These are phyloP conservation scores for Clonostachys rosea DNA, from an alignment of 2,329 filamentous ascomycete genomes.

Conservation along the genomic window DNA sequence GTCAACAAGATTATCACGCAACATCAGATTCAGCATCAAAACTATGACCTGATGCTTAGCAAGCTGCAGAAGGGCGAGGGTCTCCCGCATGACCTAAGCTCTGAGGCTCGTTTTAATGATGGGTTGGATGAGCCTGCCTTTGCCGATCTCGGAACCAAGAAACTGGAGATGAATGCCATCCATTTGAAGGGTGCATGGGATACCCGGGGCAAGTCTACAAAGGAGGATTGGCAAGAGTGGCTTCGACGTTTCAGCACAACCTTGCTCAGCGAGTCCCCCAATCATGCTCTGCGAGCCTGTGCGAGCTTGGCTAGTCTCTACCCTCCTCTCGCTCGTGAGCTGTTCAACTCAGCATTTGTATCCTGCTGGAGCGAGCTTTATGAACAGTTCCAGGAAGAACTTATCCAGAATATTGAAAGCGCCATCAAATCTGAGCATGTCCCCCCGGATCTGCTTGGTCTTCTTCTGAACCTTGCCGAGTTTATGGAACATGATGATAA, in stretches of 20 bases:
- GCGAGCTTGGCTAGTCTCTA: constrained; percentile 89
- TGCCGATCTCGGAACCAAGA: constrained; percentile 84
- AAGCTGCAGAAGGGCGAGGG: constrained; percentile 94
- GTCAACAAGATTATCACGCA: constrained; percentile 81
- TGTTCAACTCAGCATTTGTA: constrained; percentile 98
- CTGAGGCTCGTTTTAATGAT: constrained; percentile 74
- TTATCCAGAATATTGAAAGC: constrained; percentile 92
- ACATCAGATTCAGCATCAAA: constrained; percentile 80
- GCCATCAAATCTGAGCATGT: constrained; percentile 95
- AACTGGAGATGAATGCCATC: constrained; percentile 94
- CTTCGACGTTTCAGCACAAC: constrained; percentile 95
- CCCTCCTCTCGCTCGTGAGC: constrained; percentile 81
- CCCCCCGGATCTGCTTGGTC: constrained; percentile 89
- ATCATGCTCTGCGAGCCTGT: constrained; percentile 90
- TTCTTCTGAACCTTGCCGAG: constrained; percentile 91
- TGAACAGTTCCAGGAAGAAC: constrained; percentile 92
- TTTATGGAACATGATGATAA: constrained; percentile 99
- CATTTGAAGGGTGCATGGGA: constrained; percentile 98
- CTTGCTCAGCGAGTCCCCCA: constrained; percentile 89
- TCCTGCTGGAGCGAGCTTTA: constrained; percentile 99
- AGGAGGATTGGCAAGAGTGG: constrained; percentile 99
- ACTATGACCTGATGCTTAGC: constrained; percentile 87
- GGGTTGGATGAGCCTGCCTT: constrained; percentile 76
- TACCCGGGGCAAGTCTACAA: constrained; percentile 91
- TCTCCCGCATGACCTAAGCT: constrained; percentile 89